phyloP scores from a whole-genome alignment of 306 rosid species.

The Alnus rubra region DNA sequence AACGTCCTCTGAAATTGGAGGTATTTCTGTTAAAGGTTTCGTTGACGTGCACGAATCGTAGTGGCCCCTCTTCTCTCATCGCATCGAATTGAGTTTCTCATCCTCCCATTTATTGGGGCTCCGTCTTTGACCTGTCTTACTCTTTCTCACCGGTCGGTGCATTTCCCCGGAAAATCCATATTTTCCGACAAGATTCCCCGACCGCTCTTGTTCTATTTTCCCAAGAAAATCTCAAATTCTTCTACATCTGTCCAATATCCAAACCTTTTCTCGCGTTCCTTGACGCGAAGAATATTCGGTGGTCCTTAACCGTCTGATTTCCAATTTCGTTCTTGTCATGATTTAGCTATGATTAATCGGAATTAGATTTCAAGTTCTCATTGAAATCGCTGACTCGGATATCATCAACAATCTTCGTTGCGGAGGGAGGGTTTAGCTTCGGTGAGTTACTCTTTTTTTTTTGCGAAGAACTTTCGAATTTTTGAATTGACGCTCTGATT shows the following conservation, averaged over 20 bases:
- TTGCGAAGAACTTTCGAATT: neutral
- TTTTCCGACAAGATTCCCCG: constrained; percentile 39
- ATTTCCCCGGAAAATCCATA: constrained; percentile 37
- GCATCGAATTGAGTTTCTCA: constrained; percentile 29
- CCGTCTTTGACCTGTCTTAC: neutral
- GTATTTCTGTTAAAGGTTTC: neutral
- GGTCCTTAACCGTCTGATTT: neutral
- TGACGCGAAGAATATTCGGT: neutral
- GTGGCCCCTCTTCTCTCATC: constrained; percentile 19
- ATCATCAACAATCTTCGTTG: neutral
- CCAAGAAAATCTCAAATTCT: neutral
- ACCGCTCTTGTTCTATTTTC: constrained; percentile 23
- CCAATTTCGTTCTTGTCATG: neutral
- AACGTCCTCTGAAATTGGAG: constrained; percentile 21
- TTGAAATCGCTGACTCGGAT: constrained; percentile 8
- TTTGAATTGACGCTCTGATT: neutral
- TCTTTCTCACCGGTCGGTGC: constrained; percentile 57
- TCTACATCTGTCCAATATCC: neutral
- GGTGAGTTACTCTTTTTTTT: constrained; percentile 25
- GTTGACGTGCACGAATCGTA: constrained; percentile 39
- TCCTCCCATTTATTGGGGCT: constrained; percentile 29
- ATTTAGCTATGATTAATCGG: constrained; percentile 7
- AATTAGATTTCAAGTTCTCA: neutral
- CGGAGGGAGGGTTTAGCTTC: neutral
- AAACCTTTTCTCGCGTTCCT: neutral